Base-by-base conservation (phyloP, 2,329 filamentous ascomycete genomes). In the Talaromyces sp. region DNA sequence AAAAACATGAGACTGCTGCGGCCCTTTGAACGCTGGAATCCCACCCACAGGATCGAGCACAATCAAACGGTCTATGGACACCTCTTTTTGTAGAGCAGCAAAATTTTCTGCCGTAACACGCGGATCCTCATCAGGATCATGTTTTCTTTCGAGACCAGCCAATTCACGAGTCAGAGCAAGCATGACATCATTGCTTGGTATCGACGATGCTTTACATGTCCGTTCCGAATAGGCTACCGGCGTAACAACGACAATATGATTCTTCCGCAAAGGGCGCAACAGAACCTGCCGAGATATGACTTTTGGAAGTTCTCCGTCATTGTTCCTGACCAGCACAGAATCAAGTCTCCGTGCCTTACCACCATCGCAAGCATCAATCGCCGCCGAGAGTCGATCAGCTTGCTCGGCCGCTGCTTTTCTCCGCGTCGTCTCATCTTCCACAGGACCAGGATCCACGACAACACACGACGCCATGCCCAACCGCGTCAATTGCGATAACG, bases 11-110 rank as follows among this genome's bases (percentile, higher is more conserved):
- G 90, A 60, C 84, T 86, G 70, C 77, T 90, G 79, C 53, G 85
- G 80, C 69, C 85, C 76, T 75, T 84, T 79, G 71, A 84, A 75
- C 66, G 91, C 83, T 0, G 95, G 95, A 54, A 93, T 92, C 0
- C 93, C 94, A 2, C 95, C 95, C 0, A 93, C 79, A 0, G 91
- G 89, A 75, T 99, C 95, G 6, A 99, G 83, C 31, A 99, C 82
- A 68, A 99, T 96, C 49, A 99, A 83, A 40, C 94, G 86, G 74
- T 98, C 94, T 5, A 99, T 80, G 0, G 86, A 85, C 0, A 89
- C 85, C 67, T 87, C 78, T 34, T 84, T 83, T 64, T 79, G 80
- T 1, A 82, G 74, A 58, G 73, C 73, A 63, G 71, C 70, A 58
- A 80, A 75, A 61, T 77, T 78, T 67, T 79, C 74, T 38, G 73